Evolutionary conservation across 2,329 filamentous ascomycete species (phyloP).

Genomic region (Hyphodiscus sp.): DNA sequence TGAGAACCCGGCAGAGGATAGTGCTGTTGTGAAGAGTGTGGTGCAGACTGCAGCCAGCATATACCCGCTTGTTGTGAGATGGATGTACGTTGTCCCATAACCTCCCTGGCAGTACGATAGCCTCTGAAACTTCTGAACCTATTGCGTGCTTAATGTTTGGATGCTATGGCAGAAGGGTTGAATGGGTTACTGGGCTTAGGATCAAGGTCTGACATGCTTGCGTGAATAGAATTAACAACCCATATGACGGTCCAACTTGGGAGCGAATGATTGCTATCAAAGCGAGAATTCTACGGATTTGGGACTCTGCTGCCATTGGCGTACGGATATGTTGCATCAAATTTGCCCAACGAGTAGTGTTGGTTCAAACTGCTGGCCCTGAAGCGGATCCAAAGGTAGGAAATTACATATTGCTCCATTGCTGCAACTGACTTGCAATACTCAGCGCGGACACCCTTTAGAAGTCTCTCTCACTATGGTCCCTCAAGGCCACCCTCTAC

Average conservation of each 20-base stretch:
- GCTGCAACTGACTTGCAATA: constrained; percentile 10
- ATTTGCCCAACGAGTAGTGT: constrained; percentile 87
- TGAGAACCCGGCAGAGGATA: constrained; percentile 68
- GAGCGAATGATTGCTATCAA: constrained; percentile 86
- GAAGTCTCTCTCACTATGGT: constrained; percentile 86
- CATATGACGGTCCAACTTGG: constrained; percentile 77
- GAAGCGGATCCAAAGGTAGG: constrained; percentile 77
- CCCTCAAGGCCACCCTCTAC: constrained; percentile 71
- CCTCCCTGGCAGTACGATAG: constrained; percentile 14
- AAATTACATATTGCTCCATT: constrained; percentile 19
- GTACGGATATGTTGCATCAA: constrained; percentile 94
- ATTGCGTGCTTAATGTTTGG: neutral
- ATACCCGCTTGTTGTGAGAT: constrained; percentile 84
- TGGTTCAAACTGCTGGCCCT: constrained; percentile 81
- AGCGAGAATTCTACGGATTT: constrained; percentile 76
- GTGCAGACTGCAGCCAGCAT: constrained; percentile 88
- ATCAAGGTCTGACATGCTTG: constrained; percentile 22
- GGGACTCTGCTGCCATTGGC: constrained; percentile 71
- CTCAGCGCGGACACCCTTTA: constrained; percentile 61
- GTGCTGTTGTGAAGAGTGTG: constrained; percentile 73
- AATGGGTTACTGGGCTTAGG: neutral
- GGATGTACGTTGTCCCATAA: constrained; percentile 67
- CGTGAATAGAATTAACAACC: constrained; percentile 68
- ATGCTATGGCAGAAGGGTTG: neutral
- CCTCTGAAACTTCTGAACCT: neutral